Base-by-base conservation (phyloP, 192 early-diverging fungal species). In the Linnemannia elongata region DNA sequence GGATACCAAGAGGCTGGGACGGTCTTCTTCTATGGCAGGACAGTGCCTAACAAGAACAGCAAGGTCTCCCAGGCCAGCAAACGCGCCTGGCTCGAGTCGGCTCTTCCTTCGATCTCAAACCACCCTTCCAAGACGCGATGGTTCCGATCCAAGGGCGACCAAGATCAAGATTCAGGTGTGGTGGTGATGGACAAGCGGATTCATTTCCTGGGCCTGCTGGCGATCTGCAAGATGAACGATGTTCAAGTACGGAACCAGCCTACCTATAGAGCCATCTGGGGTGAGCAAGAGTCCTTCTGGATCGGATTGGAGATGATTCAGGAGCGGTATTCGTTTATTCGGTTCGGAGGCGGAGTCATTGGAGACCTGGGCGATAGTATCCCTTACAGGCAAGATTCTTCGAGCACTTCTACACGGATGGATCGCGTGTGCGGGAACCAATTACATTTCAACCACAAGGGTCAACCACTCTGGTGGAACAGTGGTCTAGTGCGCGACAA, bases 231-330 rank as follows among this genome's bases (percentile, higher is more conserved):
- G 68, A 72, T 93, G 72, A 94, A 94, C 72, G 90, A 80, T 30
- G 44, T 82, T 33, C 55, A 47, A 3, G 89, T 88, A 42, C 85
- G 92, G 17, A 78, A 89, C n/a, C 69, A 83, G 33, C 77, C 89
- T 6, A 81, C 92, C 6, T 93, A 91, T 69, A 75, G 63, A 1
- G 55, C 76, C 18, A 74, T 81, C 1, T 89, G 86, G 70, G 93
- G 93, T 33, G 94, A 94, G 78, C 94, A 94, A 81, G 94, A 95
- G 80, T 84, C 94, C 3, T 95, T 92, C 42, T 95, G 94, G 94
- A 84, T 93, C 42, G 93, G 91, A 13, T 80, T 82, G 57, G 94
- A 94, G 77, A 90, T 93, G 90, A 74, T 90, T 30, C 88, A 92
- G 22, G 88, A 89, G 45, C 93, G 88, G 5, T 92, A 91, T 75